A percentile compares a stretch with the other conserved stretches of the same genome.
phyloP scores from a whole-genome alignment of 495 filamentous ascomycete genomes.

The Jackrogersella multiformis region DNA sequence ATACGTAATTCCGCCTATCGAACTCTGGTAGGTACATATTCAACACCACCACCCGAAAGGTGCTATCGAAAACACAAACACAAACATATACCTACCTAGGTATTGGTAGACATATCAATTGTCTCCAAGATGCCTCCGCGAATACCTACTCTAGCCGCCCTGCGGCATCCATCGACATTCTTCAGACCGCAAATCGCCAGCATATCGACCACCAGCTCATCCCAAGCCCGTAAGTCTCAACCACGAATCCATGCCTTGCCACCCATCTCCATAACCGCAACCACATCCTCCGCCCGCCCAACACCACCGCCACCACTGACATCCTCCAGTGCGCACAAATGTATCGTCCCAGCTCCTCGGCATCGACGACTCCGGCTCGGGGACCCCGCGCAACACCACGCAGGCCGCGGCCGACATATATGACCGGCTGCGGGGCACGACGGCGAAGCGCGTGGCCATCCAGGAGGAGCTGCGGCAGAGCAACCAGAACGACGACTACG shows the following conservation, averaged over 20 bases:
- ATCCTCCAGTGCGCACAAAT: too few species aligned
- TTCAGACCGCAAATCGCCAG: slow-evolving; percentile 29
- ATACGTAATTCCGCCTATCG: too few species aligned
- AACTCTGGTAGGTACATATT: not conserved
- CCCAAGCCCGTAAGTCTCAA: slow-evolving; percentile 28
- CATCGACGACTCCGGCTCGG: slow-evolving; percentile 21
- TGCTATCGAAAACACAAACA: not conserved
- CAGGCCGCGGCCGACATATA: slow-evolving; percentile 11
- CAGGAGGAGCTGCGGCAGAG: slow-evolving; percentile 27
- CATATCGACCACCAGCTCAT: slow-evolving; percentile 29
- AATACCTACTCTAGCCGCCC: slow-evolving; percentile 32
- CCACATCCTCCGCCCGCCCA: slow-evolving; percentile 22
- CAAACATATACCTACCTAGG: too few species aligned
- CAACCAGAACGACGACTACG: slow-evolving; percentile 47
- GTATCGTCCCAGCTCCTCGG: slow-evolving; percentile 30
- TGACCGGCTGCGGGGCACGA: slow-evolving; percentile 4
- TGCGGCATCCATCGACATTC: slow-evolving; percentile 36
- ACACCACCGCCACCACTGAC: slow-evolving; percentile 25
- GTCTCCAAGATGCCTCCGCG: slow-evolving; percentile 46
- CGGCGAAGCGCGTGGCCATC: slow-evolving; percentile 47
- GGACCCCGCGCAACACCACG: slow-evolving; percentile 7
- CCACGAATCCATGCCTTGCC: not conserved
- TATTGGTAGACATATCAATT: slow-evolving; percentile 8
- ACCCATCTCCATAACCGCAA: slow-evolving; percentile 25
- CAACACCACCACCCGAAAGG: not conserved